Evolutionary conservation across 2,329 filamentous ascomycete genomes (phyloP), one percentile per base, ranked within the genome.

Genomic region (Dactylonectria macrodidyma): DNA sequence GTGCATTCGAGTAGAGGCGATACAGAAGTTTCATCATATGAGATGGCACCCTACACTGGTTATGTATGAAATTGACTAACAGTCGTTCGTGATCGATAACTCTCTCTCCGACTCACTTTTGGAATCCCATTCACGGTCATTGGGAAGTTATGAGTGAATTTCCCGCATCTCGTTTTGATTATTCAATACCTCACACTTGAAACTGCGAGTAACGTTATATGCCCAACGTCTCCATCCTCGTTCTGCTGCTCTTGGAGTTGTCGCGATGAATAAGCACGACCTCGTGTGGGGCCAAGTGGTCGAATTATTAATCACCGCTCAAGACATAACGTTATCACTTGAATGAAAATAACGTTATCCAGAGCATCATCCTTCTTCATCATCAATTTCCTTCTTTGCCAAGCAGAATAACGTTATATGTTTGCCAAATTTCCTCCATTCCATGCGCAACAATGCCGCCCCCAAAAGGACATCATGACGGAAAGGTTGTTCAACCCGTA

Each of bases 401-500:
- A 8, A 22, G 33, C 10, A 54, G 6, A 36, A 54, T 36, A 54
- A 36, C 51, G 51, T 38, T 36, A 12, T 14, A 22, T 5, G 3
- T 14, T 11, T 19, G n/a, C 3, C 33, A 16, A 16, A 54, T 47
- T 19, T 51, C 41, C 59, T 41, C 26, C 4, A 55, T 16, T 8
- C 48, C 48, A 60, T 47, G 16, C 34, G 14, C 30, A 46, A 41
- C 57, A 22, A 74, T 74, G 73, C 48, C 71, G 10, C 69, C 71
- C n/a, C 61, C 71, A 24, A 62, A 10, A n/a, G 30, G 34, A 19
- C 33, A 9, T 36, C 33, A 19, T 8, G 70, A 36, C n/a, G 38
- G 36, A 51, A 57, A 59, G 54, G 71, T 66, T 48, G 57, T 36
- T 44, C 12, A 58, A 48, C 62, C 69, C 26, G 71, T 74, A 48